Base-by-base conservation (phyloP, 2,329 filamentous ascomycete species). In the Aspergillus brunneoviolaceus region DNA sequence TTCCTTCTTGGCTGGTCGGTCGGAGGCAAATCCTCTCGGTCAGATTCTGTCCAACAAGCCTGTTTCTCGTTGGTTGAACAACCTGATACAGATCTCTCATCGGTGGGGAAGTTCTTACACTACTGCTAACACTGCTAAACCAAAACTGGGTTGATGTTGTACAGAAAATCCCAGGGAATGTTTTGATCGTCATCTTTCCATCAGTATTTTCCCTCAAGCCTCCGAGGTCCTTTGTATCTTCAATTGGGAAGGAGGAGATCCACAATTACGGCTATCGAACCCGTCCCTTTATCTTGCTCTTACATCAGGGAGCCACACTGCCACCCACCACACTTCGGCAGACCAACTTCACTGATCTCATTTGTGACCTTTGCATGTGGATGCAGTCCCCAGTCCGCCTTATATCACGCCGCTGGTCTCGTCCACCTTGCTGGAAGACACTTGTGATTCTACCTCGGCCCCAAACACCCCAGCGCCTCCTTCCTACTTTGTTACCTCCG, bases 391-490 rank as follows among this genome's bases (percentile, higher is more conserved):
- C 47, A 66, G 29, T 29, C 61, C 63, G 54, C 49, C 51, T 62
- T 60, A 59, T 65, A 51, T 60, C 60, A 63, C 50, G 47, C 61
- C 50, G 47, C 61, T 68, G 67, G 66, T 67, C 66, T 57, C 67
- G 55, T 59, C 60, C 70, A 70, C 65, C 64, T 65, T 54, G 49
- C 55, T 61, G 55, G 49, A 59, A 62, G 65, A 65, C 64, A 63
- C 67, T 59, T 49, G 56, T 57, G 47, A 19, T 55, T 59, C 59
- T 69, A 68, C 71, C 71, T 74, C 72, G 71, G 72, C 62, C 63
- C 66, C 63, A 60, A 51, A 60, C 59, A 58, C 61, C 65, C 63
- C 67, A 60, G 63, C 60, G 62, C 58, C 66, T 65, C 65, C 64
- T 63, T 49, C 62, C 59, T 59, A 65, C 59, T 59, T 63, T 52